These are phyloP conservation scores for Starmerella bombicola DNA, from an alignment of 805 yeast genomes.

Conservation along the genomic window DNA sequence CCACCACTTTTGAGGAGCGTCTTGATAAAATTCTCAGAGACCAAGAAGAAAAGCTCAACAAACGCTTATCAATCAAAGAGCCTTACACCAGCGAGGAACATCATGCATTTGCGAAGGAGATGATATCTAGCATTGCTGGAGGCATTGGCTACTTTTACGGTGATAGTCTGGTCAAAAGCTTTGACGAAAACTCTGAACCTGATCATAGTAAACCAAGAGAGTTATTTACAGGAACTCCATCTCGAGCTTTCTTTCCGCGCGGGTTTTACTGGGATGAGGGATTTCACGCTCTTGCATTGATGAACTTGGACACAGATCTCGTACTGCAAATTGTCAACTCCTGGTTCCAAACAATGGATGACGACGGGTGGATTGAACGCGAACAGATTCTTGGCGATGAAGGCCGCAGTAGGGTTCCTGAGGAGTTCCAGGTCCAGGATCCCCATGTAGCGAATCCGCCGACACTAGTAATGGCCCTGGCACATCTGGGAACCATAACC, in stretches of 20 bases:
- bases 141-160: conserved; percentile 87
- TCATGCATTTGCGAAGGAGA: conserved; percentile 55
- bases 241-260: conserved; percentile 87
- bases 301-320: conserved; percentile 72
- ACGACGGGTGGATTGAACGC: conserved; percentile 92
- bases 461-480: conserved; percentile 53
- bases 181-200: conserved; percentile 37
- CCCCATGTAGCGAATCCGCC: conserved; percentile 94
- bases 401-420: conserved; percentile 77
- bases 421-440: conserved; percentile 69
- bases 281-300: conserved; percentile 71
- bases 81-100: conserved; percentile 39
- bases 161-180: conserved; percentile 56
- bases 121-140: conserved; percentile 72
- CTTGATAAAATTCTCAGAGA: conserved; percentile 30
- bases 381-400: conserved; percentile 90
- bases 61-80: conserved; percentile 28
- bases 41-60: conserved; percentile 30
- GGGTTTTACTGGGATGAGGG: conserved; percentile 99
- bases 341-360: conserved; percentile 80
- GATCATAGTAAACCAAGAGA: conserved; percentile 32
- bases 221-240: conserved; percentile 74
- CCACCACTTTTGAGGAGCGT: conserved; percentile 16
- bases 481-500: conserved; percentile 36
- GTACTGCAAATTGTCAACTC: conserved; percentile 68